Evolutionary conservation across 2,329 filamentous ascomycete species (phyloP), one percentile per base, ranked within the genome.

Genomic region (Stachybotrys chlorohalonatus): DNA sequence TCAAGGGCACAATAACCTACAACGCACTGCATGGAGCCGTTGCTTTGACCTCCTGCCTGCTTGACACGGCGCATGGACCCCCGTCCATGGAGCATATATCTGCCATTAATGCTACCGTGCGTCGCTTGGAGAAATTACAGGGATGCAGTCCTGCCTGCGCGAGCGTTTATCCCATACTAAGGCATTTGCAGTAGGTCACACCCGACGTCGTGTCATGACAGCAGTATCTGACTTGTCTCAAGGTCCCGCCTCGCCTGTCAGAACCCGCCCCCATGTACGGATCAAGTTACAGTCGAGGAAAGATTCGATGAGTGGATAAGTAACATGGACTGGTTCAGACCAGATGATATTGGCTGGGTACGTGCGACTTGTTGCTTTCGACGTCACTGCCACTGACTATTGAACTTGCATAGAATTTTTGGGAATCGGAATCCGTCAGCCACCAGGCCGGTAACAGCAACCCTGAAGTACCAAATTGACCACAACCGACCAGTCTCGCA

Each of bases 251-350:
- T 59, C 7, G 53, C 45, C 46, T 52, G 54, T 31, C 46, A 36
- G 16, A 32, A 45, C 15, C 45, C 48, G 9, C 30, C 52, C 11
- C 52, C 52, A 16, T 49, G 53, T 32, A 46, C 48, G 1, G 47
- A 13, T 11, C 31, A 47, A 31, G 54, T 54, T 8, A 17, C 49
- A 4, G 52, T 24, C 8, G 56, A 59, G 49, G 53, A 49, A 7
- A 54, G 54, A 24, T 57, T 58, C 17, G 55, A 59, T 6, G 53
- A 58, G 13, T 58, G 58, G 58, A 53, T 58, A 16, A 56, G 46
- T 45, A 58, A 49, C 16, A 53, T 59, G 46, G 56, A 59, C 31
- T 59, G 58, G 58, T 58, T 59, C 15, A 55, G 55, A 5, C 58
- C 57, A 6, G 56, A 58, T 48, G 50, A 54, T 11, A 54, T 60